Evolutionary conservation across 2,329 filamentous ascomycete species (phyloP).

Genomic region (Coniochaeta hoffmannii): DNA sequence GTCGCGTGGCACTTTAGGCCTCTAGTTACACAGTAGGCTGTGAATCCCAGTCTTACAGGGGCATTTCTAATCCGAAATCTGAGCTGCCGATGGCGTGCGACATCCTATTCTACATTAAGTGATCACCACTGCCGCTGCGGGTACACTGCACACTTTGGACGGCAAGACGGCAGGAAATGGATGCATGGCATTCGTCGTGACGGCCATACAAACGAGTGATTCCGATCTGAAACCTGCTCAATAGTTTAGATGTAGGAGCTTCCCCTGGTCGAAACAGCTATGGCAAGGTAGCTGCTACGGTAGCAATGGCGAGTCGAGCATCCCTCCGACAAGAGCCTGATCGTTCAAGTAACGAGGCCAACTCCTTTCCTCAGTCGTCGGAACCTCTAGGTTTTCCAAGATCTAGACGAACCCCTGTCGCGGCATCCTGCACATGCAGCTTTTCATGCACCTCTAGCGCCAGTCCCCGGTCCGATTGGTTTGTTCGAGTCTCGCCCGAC

Average conservation of each 20-base stretch:
- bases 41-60: not conserved
- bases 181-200: not conserved
- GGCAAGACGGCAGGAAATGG: not conserved
- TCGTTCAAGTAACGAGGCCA: not conserved
- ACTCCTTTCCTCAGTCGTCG: not conserved
- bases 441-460: not conserved
- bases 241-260: not conserved
- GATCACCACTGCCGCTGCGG: not conserved
- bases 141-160: not conserved
- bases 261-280: not conserved
- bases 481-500: too few species aligned
- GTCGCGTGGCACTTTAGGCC: not conserved
- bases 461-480: not conserved
- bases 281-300: too few species aligned
- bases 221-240: slow-evolving; percentile 1
- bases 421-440: not conserved
- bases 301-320: not conserved
- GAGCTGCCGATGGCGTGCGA: not conserved
- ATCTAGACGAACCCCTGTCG: not conserved
- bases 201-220: not conserved
- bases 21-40: not conserved
- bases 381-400: too few species aligned
- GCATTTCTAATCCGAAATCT: slow-evolving; percentile 1
- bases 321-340: not conserved
- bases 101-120: not conserved